Percentiles rank a stretch among this genome's conserved stretches.
These are phyloP conservation scores for Volvariella volvacea DNA, from an alignment of 1,284 basidiomycete genomes.

Conservation along the genomic window DNA sequence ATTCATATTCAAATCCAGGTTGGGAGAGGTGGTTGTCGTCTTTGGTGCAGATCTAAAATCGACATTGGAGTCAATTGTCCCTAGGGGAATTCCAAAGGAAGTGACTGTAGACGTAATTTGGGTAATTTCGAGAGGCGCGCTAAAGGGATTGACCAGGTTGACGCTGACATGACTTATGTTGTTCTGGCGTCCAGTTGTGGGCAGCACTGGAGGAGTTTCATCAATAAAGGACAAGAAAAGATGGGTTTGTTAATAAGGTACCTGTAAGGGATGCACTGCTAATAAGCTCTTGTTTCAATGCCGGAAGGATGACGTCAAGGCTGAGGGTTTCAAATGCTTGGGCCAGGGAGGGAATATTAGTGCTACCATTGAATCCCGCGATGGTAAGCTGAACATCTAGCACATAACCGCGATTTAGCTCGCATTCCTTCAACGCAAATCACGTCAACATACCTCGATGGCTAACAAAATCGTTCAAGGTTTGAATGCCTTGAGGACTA, in stretches of 20 bases:
- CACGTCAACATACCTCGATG: conserved; percentile 32
- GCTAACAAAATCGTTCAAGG: conserved; percentile 68
- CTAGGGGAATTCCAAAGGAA: conserved; percentile 59
- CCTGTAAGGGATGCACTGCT: conserved; percentile 49
- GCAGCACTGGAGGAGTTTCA: conserved; percentile 44
- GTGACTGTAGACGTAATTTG: conserved; percentile 59
- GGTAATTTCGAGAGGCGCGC: conserved; percentile 52
- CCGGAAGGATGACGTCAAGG: conserved; percentile 57
- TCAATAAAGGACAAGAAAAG: conserved; percentile 7
- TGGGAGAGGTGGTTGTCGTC: conserved; percentile 51
- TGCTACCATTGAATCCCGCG: conserved; percentile 56
- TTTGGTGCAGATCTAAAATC: conserved; percentile 52
- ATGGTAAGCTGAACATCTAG: conserved; percentile 49
- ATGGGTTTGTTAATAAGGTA: conserved; percentile 23
- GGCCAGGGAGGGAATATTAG: conserved; percentile 50
- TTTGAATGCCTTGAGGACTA: conserved; percentile 55
- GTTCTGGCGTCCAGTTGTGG: conserved; percentile 57
- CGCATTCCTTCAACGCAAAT: too few relatives aligned
- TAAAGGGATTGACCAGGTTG: conserved; percentile 65
- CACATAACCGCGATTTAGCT: too few relatives aligned
- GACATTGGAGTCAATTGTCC: conserved; percentile 52
- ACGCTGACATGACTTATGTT: conserved; percentile 68
- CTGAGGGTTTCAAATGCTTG: conserved; percentile 60
- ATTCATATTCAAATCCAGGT: conserved; percentile 60
- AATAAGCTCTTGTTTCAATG: conserved; percentile 52